Conservation (phyloP, 345 rosid genomes). For the Citrus sinensis region DNA sequence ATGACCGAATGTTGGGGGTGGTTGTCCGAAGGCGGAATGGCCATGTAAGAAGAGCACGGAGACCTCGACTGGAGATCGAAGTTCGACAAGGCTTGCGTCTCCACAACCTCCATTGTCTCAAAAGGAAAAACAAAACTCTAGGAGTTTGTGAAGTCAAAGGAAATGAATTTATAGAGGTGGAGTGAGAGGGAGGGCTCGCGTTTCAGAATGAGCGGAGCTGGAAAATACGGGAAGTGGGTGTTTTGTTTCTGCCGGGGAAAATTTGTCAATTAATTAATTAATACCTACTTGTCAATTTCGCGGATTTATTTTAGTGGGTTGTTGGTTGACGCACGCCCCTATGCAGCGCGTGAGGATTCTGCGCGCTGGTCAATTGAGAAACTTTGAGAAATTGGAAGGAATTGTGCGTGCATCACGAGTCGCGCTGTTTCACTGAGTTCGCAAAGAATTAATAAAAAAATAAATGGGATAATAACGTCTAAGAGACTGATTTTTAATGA, state of each 20-base stretch:
- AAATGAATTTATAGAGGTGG: background rate
- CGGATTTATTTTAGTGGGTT: background rate
- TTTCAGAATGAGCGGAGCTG: background rate
- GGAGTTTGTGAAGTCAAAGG: background rate
- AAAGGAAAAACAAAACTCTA: background rate
- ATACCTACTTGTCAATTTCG: background rate
- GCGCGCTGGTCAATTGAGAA: background rate
- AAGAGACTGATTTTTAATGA: background rate
- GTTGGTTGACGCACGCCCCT: background rate
- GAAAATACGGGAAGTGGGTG: background rate
- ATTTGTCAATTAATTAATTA: background rate
- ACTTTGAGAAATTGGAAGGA: background rate
- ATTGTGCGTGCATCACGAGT: background rate
- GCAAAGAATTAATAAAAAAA: no score
- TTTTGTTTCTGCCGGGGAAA: background rate
- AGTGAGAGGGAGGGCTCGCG: background rate
- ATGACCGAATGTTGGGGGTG: background rate
- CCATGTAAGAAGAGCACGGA: conserved; percentile 25
- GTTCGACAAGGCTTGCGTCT: conserved; percentile 27
- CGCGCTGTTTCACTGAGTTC: background rate
- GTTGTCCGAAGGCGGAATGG: conserved; percentile 19
- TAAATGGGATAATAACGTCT: background rate
- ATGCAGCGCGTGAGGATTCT: background rate
- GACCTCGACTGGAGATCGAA: conserved; percentile 36
- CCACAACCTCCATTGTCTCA: conserved; percentile 39